A percentile compares a stretch with the other conserved stretches of the same genome.
These are phyloP conservation scores for Solanum corneliomulleri DNA, from an alignment of 257 asterid genomes.

Conservation along the genomic window DNA sequence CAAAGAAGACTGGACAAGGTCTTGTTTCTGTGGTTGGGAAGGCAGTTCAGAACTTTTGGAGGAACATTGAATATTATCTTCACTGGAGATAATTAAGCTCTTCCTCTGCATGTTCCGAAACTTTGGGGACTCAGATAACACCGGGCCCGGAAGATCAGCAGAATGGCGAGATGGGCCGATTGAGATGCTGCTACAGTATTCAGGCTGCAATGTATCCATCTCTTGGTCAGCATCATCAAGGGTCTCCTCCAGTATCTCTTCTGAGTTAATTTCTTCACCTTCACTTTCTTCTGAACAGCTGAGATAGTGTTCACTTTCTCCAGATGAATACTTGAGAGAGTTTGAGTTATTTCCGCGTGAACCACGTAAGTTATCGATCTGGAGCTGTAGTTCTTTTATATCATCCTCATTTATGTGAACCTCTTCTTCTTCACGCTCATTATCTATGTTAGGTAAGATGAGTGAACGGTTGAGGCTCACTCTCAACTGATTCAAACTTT, in stretches of 20 bases:
- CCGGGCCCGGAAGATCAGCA: slow-evolving; percentile 52
- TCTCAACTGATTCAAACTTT: slow-evolving; percentile 78
- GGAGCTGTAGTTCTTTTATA: slow-evolving; percentile 56
- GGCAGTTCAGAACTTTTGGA: slow-evolving; percentile 22
- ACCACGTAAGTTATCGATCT: slow-evolving; percentile 41
- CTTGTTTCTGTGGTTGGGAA: slow-evolving; percentile 29
- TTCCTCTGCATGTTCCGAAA: slow-evolving; percentile 45
- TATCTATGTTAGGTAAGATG: slow-evolving; percentile 52
- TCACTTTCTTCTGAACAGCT: slow-evolving; percentile 90
- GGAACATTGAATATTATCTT: slow-evolving; percentile 25
- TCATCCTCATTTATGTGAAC: slow-evolving; percentile 51
- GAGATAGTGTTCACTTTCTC: slow-evolving; percentile 63
- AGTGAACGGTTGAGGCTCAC: slow-evolving; percentile 80
- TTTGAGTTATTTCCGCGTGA: slow-evolving; percentile 27
- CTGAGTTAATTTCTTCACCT: slow-evolving; percentile 48
- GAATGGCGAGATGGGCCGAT: slow-evolving; percentile 27
- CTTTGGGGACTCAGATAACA: slow-evolving; percentile 83
- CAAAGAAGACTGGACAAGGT: slow-evolving; percentile 43
- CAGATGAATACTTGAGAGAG: slow-evolving; percentile 34
- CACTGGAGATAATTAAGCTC: slow-evolving; percentile 32
- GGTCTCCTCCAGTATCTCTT: slow-evolving; percentile 14
- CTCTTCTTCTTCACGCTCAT: slow-evolving; percentile 44
- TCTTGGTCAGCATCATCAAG: slow-evolving; percentile 2
- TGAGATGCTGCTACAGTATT: slow-evolving; percentile 30
- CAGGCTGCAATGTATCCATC: slow-evolving; percentile 14